These are phyloP conservation scores for Neurospora cerealis DNA, from an alignment of 495 filamentous ascomycete species.

Conservation along the genomic window DNA sequence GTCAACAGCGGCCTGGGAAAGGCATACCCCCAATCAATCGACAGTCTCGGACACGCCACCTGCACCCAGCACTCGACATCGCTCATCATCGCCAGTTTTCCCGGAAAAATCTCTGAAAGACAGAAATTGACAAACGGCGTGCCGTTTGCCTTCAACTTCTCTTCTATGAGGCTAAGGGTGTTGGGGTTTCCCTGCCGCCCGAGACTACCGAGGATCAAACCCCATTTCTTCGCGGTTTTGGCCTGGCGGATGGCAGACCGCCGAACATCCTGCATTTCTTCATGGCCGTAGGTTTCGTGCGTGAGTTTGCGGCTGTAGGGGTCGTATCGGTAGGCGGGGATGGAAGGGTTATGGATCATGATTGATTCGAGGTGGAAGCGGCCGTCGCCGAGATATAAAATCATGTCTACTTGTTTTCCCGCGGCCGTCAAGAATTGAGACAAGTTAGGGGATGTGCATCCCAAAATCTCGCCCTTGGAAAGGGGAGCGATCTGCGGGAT, in stretches of 20 bases:
- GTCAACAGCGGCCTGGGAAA: conserved; percentile 82
- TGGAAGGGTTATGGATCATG: conserved; percentile 92
- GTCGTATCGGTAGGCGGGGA: conserved; percentile 93
- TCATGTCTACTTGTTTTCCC: conserved; percentile 52
- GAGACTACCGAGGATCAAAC: conserved; percentile 84
- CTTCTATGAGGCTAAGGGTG: conserved; percentile 79
- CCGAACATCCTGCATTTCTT: conserved; percentile 75
- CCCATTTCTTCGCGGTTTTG: conserved; percentile 73
- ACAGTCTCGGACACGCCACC: conserved; percentile 86
- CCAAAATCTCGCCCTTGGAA: conserved; percentile 88
- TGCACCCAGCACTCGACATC: conserved; percentile 98
- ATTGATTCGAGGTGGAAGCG: conserved; percentile 95
- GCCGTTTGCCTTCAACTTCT: conserved; percentile 51
- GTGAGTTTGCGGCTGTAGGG: conserved; percentile 90
- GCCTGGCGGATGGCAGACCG: conserved; percentile 67
- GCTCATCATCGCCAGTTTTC: conserved; percentile 80
- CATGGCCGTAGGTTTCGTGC: conserved; percentile 79
- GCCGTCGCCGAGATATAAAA: conserved; percentile 92
- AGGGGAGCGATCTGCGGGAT: conserved; percentile 91
- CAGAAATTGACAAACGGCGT: conserved; percentile 76
- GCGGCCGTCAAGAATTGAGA: conserved; percentile 22
- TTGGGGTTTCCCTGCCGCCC: conserved; percentile 93
- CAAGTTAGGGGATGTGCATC: conserved; percentile 83
- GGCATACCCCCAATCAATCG: conserved; percentile 98
- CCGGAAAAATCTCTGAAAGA: conserved; percentile 90